Conservation (phyloP, 331 rosid species). For the Prunus yedoensis region DNA sequence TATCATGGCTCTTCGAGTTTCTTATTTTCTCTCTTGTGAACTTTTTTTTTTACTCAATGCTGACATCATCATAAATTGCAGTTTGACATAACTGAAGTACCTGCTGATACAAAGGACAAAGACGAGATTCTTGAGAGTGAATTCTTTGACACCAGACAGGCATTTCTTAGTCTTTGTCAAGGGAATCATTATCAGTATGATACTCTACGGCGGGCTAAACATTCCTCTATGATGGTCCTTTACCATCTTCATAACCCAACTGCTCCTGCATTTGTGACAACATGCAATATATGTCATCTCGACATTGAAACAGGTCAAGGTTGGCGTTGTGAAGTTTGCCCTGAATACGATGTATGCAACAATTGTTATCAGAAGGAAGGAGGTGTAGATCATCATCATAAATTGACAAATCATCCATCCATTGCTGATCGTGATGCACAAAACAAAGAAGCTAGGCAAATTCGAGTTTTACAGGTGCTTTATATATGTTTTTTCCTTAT, state of each 20-base stretch:
- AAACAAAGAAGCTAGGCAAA: conserved; percentile 92
- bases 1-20: neutral
- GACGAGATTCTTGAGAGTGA: conserved; percentile 98
- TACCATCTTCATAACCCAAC: conserved; percentile 99
- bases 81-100: conserved; percentile 71
- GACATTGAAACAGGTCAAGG: conserved; percentile 98
- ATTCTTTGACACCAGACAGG: conserved; percentile 94
- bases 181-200: conserved; percentile 97
- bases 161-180: conserved; percentile 95
- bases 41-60: neutral
- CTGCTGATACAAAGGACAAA: conserved; percentile 79
- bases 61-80: conserved; percentile 32
- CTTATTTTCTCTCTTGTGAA: neutral
- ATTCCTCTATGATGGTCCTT: conserved; percentile 98
- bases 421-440: conserved; percentile 92
- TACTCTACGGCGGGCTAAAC: conserved; percentile 95
- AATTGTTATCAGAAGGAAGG: conserved; percentile 91
- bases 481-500: neutral
- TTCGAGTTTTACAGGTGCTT: conserved; percentile 76
- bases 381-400: conserved; percentile 77
- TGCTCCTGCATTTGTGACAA: conserved; percentile 85
- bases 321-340: conserved; percentile 96
- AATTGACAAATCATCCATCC: conserved; percentile 87
- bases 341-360: conserved; percentile 91
- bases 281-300: conserved; percentile 73